Evolutionary conservation across 1,139 yeast species (phyloP).

Genomic region (Kurtzmaniella natalensis): DNA sequence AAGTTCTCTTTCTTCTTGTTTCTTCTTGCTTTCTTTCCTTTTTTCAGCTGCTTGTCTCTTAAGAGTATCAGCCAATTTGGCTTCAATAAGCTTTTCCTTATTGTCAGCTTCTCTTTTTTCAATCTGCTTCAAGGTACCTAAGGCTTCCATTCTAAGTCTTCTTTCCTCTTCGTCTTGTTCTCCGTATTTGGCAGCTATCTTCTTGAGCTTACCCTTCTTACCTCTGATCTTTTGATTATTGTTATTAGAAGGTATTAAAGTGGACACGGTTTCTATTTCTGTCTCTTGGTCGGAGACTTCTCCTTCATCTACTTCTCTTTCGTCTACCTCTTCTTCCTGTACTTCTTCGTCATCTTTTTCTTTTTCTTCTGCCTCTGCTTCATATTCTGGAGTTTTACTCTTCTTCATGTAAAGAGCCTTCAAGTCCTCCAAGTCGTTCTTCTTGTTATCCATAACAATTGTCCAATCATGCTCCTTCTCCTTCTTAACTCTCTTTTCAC

Average conservation of each 20-base stretch:
- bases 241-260: constrained; percentile 11
- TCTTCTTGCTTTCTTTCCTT: constrained; percentile 32
- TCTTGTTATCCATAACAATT: constrained; percentile 34
- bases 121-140: constrained; percentile 77
- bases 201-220: constrained; percentile 77
- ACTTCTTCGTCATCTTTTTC: constrained; percentile 7
- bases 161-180: constrained; percentile 93
- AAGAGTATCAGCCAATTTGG: constrained; percentile 27
- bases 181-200: constrained; percentile 76
- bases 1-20: constrained; percentile 49
- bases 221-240: constrained; percentile 58
- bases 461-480: constrained; percentile 47
- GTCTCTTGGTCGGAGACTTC: constrained; percentile 8
- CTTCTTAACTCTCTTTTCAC: constrained; percentile 28
- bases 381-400: constrained; percentile 8
- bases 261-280: background rate
- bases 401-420: constrained; percentile 8
- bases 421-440: constrained; percentile 24
- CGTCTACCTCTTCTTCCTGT: constrained; percentile 9
- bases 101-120: constrained; percentile 34
- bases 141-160: constrained; percentile 62
- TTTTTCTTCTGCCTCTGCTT: constrained; percentile 10
- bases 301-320: constrained; percentile 10
- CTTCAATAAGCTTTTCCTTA: constrained; percentile 17
- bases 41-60: constrained; percentile 23